Conservation (phyloP, 352 stramenopile genomes). For the Phytophthora vignae region DNA sequence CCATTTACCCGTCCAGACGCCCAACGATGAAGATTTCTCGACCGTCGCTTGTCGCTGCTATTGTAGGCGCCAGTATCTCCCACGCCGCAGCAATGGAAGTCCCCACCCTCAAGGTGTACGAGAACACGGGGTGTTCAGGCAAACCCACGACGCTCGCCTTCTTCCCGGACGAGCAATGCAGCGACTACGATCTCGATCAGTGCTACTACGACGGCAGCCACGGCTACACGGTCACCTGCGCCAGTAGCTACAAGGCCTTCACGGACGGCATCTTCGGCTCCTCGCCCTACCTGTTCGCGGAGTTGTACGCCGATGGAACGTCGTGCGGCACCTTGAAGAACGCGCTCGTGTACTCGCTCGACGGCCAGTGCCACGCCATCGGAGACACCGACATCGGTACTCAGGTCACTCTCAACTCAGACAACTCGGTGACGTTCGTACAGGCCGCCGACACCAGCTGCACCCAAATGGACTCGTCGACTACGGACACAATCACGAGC, state of each 20-base stretch:
- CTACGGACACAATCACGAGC: background rate
- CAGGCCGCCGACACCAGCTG: background rate
- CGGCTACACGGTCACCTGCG: background rate
- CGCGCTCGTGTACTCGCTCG: conserved; percentile 1
- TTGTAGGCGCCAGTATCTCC: background rate
- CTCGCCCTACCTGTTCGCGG: background rate
- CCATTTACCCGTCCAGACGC: background rate
- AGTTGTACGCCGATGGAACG: background rate
- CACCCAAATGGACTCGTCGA: background rate
- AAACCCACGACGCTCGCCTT: background rate
- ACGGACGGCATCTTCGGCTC: conserved; percentile 2
- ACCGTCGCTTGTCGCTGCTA: background rate
- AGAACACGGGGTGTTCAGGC: background rate
- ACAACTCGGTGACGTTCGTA: background rate
- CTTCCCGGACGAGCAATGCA: background rate
- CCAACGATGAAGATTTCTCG: background rate
- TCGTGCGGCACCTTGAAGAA: conserved; percentile 1
- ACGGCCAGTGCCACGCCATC: background rate
- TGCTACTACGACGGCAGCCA: conserved; percentile 1
- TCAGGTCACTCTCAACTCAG: background rate
- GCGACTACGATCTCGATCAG: conserved; percentile 4
- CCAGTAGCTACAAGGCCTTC: conserved; percentile 8
- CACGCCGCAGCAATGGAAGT: background rate
- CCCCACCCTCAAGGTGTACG: conserved; percentile 2
- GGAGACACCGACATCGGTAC: background rate